Percentiles rank a stretch among this genome's conserved stretches.
These are phyloP conservation scores for Avena sativa DNA, from an alignment of 176 grass and related monocot species.

Conservation along the genomic window DNA sequence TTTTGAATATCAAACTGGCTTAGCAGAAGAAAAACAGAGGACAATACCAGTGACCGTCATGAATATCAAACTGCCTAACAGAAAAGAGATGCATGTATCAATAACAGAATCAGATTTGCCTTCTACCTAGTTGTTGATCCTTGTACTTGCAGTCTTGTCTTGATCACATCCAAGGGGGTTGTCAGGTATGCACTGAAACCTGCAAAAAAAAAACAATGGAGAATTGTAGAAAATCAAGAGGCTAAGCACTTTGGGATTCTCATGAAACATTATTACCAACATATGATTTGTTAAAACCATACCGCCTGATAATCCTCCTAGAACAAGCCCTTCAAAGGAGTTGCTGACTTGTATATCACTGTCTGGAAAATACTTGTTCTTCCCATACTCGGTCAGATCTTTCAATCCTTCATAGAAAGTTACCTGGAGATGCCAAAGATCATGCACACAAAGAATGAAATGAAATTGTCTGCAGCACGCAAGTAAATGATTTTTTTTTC, in stretches of 20 bases:
- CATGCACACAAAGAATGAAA: conserved; percentile 22
- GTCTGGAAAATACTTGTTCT: conserved; percentile 64
- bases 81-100: neutral
- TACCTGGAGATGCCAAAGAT: conserved; percentile 64
- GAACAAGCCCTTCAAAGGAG: conserved; percentile 85
- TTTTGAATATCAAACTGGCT: neutral
- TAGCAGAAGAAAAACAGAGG: neutral
- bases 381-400: conserved; percentile 64
- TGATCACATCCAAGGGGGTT: conserved; percentile 88
- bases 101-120: conserved; percentile 17
- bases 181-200: conserved; percentile 89
- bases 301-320: conserved; percentile 90
- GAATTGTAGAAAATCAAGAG: conserved; percentile 11
- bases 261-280: neutral
- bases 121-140: conserved; percentile 74
- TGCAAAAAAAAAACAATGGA: conserved; percentile 47
- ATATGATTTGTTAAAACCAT: conserved; percentile 29
- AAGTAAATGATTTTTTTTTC: neutral
- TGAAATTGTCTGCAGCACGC: neutral
- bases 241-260: conserved; percentile 10
- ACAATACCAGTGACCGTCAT: neutral
- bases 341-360: conserved; percentile 67
- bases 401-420: conserved; percentile 95
- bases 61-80: neutral
- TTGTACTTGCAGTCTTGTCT: conserved; percentile 95